Base-by-base conservation (phyloP, 2,329 filamentous ascomycete species). In the Sarocladium oryzae region DNA sequence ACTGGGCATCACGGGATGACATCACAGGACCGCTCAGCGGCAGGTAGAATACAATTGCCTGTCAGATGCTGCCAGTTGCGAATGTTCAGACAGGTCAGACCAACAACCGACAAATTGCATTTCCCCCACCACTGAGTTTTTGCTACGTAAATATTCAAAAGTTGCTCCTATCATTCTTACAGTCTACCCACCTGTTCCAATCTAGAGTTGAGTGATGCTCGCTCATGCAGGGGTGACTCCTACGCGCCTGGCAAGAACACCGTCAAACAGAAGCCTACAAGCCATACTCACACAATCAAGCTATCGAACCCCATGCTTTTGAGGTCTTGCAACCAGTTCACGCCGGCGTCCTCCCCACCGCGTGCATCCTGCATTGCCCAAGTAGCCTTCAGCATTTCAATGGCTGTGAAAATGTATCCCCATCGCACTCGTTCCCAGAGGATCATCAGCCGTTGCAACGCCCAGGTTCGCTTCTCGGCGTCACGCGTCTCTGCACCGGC, bases 401-500 rank as follows among this genome's bases (percentile, higher is more conserved):
- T 74, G 11, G 73, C 72, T 2, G 72, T 70, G 23, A 74, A 72
- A 9, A 77, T 67, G 63, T 78, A 77, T 2, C 73, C 73, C 73
- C 75, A 78, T 0, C 73, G 71, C 53, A 71, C 74, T 16, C 68
- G 65, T 18, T 67, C 64, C 63, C 70, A 71, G 58, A 76, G 72
- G 30, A 64, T 65, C 54, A 71, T 59, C 38, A 77, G 60, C 11
- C 74, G 71, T 49, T 73, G 66, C 59, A 78, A 64, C n/a, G 76
- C 70, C 78, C 77, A 81, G 2, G 63, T 66, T 35, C 77, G 68
- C 52, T 72, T 73, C 32, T 67, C 63, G 0, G 65, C 61, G 50
- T 77, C 70, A 37, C 69, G 69, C 3, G 75, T 74, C 57, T 81
- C 78, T 0, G 78, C 78, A 1, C 79, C 79, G 2, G 76, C 76